These are phyloP conservation scores for Saxophila tyrrhenica DNA, from an alignment of 495 filamentous ascomycete genomes.

Conservation along the genomic window DNA sequence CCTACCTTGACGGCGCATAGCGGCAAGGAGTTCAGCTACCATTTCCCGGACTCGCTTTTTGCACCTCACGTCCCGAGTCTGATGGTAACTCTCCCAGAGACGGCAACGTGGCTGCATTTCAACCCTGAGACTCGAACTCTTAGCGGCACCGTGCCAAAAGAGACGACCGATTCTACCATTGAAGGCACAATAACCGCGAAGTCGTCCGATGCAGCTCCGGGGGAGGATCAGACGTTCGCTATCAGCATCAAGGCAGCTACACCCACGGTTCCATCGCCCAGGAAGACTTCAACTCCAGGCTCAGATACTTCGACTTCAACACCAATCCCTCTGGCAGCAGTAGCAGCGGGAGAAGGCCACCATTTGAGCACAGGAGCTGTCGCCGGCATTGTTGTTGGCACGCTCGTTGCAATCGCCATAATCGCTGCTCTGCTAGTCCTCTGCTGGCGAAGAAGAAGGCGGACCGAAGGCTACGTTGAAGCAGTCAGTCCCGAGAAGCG, in stretches of 20 bases:
- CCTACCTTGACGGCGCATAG: constrained; percentile 43
- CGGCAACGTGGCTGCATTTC: constrained; percentile 57
- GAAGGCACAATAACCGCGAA: constrained; percentile 18
- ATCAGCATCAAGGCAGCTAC: constrained; percentile 14
- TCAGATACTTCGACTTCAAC: neutral
- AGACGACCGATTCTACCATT: constrained; percentile 26
- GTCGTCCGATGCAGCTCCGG: neutral
- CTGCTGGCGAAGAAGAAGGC: constrained; percentile 12
- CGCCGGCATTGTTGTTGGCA: constrained; percentile 6
- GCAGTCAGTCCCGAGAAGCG: constrained; percentile 14
- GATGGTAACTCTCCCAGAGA: constrained; percentile 38
- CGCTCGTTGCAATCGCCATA: constrained; percentile 1
- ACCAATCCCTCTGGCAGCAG: neutral
- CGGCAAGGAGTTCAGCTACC: constrained; percentile 54
- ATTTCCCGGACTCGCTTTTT: constrained; percentile 46
- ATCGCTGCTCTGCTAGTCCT: constrained; percentile 10
- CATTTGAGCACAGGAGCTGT: constrained; percentile 2
- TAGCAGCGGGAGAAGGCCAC: neutral
- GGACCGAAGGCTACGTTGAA: constrained; percentile 10
- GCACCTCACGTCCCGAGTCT: constrained; percentile 43
- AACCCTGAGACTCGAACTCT: constrained; percentile 45
- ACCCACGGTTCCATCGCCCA: neutral
- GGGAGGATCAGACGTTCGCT: constrained; percentile 17
- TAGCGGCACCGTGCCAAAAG: constrained; percentile 50
- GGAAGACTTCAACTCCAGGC: neutral